Base-by-base conservation (phyloP, 805 yeast genomes). In the Hyphopichia homilentoma region DNA sequence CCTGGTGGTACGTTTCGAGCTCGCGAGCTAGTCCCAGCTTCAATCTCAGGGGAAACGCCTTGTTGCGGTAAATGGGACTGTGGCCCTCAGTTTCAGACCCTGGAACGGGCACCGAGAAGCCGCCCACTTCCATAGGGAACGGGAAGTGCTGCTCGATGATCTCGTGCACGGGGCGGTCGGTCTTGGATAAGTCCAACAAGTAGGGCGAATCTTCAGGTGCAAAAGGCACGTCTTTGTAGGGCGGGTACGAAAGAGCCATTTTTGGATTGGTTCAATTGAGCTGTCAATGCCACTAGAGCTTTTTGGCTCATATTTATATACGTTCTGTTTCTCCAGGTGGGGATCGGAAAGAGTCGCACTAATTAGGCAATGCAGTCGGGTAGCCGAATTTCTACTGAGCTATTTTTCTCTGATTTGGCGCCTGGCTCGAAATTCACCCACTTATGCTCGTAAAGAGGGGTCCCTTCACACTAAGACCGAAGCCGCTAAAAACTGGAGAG, bases 1-100 rank as follows among this genome's bases (percentile, higher is more conserved):
- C 43, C 7, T 51, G 57, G 38, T 64, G 59, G 30, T 57, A 48
- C 7, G 77, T 73, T 29, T 55, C 50, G 27, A 69, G 41, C 14
- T 49, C 51, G 3, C 70, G 65, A 17, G 61, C 54, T 29, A 61
- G 33, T 8, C 30, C 40, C 26, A 38, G 40, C 49, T 65, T 44
- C 23, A 54, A 29, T 14, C 38, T 41, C n/a, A 39, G 33, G 9
- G 52, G 52, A 14, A 43, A 42, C 13, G 54, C 52, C 11, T 31
- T 33, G 40, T 55, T 60, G 27, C 68, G 44, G 45, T 57, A 63
- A 25, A 61, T 48, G 4, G 50, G 41, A 2, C 64, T 55, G 35
- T 27, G 50, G 1, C 64, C 68, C 1, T 43, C 43, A 11, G 32
- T 32, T 21, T 25, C 41, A 24, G 53, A 30, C 12, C 52, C 45